Base-by-base conservation (phyloP, 2,329 filamentous ascomycete genomes). In the Didymellaceae sp. region DNA sequence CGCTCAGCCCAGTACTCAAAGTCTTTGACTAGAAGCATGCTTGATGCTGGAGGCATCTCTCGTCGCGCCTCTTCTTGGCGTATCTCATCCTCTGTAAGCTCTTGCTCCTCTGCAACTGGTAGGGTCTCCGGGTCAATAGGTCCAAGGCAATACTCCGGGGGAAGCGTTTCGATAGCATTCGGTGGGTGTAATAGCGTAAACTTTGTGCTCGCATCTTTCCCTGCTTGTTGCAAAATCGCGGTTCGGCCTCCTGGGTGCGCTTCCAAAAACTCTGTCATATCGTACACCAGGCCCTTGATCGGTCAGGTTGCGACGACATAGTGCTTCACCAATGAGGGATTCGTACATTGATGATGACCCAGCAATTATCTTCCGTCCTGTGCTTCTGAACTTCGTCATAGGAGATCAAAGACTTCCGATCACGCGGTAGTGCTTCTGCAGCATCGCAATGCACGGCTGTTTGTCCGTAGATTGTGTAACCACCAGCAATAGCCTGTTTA, bases 161-260 rank as follows among this genome's bases (percentile, higher is more conserved):
- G 43, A 1, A 45, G 26, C 13, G 43, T 39, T 6, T 18, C 10
- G 4, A 45, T 45, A 6, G 43, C 43, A 31, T 32, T 34, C 0
- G 43, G 43, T n/a, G 43, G 43, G 37, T 45, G 43, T 18, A 45
- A 20, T 5, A 45, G 43, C 10, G 43, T 45, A 34, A 45, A 45
- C 7, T 25, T 45, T 2, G 20, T 13, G 14, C 43, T 45, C 18
- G 43, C 43, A 20, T 45, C 43, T 32, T 39, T 45, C 7, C 43
- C 43, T 13, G 43, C 43, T 32, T 45, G 43, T 26, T 45, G 43
- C 33, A 45, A 9, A 24, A 45, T 45, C 8, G 43, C 43, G 5
- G 43, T 28, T 20, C 43, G 25, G 9, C 43, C 43, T 20, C 43
- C 43, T 9, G 43, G 43, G 32, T 45, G 43, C 14, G 26, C 34